These are phyloP conservation scores for Mycena amicta DNA, from an alignment of 768 basidiomycete species.

Conservation along the genomic window DNA sequence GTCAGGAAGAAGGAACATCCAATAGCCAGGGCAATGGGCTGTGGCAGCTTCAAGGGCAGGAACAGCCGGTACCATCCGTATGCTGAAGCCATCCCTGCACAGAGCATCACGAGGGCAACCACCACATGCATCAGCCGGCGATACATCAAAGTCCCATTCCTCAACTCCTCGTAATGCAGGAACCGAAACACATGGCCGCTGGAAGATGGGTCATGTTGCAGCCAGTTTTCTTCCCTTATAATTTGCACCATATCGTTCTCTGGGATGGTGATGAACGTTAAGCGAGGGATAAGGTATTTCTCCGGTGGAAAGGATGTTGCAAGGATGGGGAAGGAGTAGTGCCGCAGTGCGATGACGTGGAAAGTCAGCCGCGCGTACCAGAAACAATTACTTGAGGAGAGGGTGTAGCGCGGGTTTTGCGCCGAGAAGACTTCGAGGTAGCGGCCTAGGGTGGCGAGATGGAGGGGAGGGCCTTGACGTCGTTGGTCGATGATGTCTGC, in stretches of 20 bases:
- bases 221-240: neutral
- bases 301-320: neutral
- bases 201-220: neutral
- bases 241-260: neutral
- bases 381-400: neutral
- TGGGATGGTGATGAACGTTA: neutral
- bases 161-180: neutral
- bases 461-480: neutral
- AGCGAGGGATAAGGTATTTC: neutral
- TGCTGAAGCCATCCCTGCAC: neutral
- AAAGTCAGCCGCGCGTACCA: neutral
- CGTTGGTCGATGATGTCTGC: neutral
- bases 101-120: neutral
- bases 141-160: neutral
- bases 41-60: neutral
- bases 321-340: slow-evolving; percentile 2
- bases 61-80: neutral
- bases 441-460: neutral
- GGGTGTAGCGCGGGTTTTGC: neutral
- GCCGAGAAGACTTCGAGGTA: neutral
- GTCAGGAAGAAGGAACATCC: neutral
- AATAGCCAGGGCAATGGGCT: neutral
- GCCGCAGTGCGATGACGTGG: neutral
- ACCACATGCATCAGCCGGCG: neutral
- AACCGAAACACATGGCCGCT: neutral